These are phyloP conservation scores for Fragilaria crotonensis DNA, from an alignment of 108 stramenopile species.

Conservation along the genomic window DNA sequence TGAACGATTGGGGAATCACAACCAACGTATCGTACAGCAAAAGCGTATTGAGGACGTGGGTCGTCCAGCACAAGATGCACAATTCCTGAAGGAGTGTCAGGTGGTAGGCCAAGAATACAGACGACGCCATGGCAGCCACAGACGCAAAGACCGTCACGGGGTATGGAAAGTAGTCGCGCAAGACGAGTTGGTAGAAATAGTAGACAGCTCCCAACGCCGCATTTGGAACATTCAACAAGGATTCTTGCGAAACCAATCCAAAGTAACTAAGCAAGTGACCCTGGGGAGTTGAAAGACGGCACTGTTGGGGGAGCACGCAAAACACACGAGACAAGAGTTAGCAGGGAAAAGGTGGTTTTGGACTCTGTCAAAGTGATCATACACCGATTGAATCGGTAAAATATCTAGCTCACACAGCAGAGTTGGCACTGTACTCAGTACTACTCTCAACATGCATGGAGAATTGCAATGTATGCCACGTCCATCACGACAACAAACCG, in stretches of 20 bases:
- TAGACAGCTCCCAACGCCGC: conserved; percentile 57
- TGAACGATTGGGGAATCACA: not conserved
- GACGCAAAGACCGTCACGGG: conserved; percentile 16
- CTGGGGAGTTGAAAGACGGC: conserved; percentile 65
- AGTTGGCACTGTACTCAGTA: no score
- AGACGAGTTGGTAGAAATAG: conserved; percentile 32
- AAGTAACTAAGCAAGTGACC: conserved; percentile 71
- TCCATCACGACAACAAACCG: no score
- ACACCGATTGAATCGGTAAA: no score
- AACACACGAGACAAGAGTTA: no score
- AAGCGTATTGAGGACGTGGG: conserved; percentile 56
- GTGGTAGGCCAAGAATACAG: conserved; percentile 55
- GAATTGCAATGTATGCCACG: no score
- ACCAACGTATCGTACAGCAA: conserved; percentile 34
- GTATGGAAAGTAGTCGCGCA: conserved; percentile 12
- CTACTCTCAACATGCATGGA: no score
- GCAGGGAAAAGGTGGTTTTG: no score
- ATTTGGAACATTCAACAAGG: conserved; percentile 66
- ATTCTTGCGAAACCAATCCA: conserved; percentile 53
- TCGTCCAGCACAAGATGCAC: conserved; percentile 66
- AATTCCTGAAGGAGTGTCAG: conserved; percentile 48
- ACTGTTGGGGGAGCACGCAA: not conserved
- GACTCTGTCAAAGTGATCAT: no score
- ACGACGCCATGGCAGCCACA: conserved; percentile 38
- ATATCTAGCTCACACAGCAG: no score